Evolutionary conservation across 2,329 filamentous ascomycete genomes (phyloP), one percentile per base, ranked within the genome.

Genomic region (Phoma sp.): DNA sequence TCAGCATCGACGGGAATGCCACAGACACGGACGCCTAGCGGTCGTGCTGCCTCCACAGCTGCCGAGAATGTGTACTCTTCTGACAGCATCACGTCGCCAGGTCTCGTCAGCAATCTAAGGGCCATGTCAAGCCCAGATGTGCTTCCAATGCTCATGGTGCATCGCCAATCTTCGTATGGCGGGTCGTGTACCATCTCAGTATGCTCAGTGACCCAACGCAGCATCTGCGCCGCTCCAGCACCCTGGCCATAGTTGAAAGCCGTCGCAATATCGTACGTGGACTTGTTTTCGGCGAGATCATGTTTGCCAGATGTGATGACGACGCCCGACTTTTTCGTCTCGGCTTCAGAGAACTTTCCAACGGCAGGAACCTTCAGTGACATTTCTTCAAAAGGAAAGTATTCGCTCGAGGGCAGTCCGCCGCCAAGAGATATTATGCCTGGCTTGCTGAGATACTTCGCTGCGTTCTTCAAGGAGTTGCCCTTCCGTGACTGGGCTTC

Each of bases 171-270:
- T 15, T 87, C 83, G 72, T 98, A 98, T 0, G 91, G 91, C 14
- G 93, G 93, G 57, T 86, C 83, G 75, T 92, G 91, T 14, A 96
- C 87, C 50, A 98, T 86, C 78, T 99, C 93, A 0, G 93, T 96
- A 77, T 98, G 95, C 79, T 99, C 95, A 0, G 93, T 96, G 43
- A 98, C 82, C 78, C 90, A 98, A 56, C 95, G 87, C 59, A 97
- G 80, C 74, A 99, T 81, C 77, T 96, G 95, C 3, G 92, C 89
- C 10, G 91, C 86, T 15, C 95, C 95, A 15, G 87, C 87, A 7
- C 92, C 88, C 77, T 96, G 92, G 28, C 90, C 91, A 74, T 99
- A 99, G 78, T 99, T 98, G 73, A 97, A 87, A 1, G 90, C 90
- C 58, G 96, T 91, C 38, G 90, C 86, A 45, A 99, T 84, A 77